Evolutionary conservation across 768 basidiomycete species (phyloP), one percentile per base, ranked within the genome.

Genomic region (Boletus reticulatus): DNA sequence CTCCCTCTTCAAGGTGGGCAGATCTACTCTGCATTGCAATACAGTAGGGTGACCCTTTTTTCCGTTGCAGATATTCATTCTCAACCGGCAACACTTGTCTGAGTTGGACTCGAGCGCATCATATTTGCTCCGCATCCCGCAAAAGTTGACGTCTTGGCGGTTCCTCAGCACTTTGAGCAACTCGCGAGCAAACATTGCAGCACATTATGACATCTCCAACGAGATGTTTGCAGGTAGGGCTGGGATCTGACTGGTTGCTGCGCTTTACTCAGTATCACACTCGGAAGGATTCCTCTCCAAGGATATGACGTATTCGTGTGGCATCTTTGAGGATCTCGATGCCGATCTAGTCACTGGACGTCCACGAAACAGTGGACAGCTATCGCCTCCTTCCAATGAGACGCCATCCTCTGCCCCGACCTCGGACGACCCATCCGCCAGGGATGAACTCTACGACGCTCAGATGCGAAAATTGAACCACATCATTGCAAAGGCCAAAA

Each of bases 231-330:
- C 39, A 37, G 31, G 53, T 48, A n/a, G 4, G 47, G 20, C 13
- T 42, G 6, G 6, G 20, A 27, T n/a, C 16, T 36, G 14, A 6
- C 19, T 36, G 32, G 0, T 36, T 10, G 14, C 32, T 22, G 16
- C 6, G 6, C 14, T 46, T 32, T 12, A 24, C 38, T 42, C 13
- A 39, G 11, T 10, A 6, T 52, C 34, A 42, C 8, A 17, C n/a
- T 9, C 17, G 8, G 13, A 52, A 52, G 14, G 34, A 12, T 37
- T 52, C 17, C 22, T 44, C 22, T 43, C 50, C 14, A 10, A 42
- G 50, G 41, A 51, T 10, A 48, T 43, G 41, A 48, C 32, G 9
- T 54, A 48, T 43, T 48, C 47, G 5, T 37, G 53, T 32, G 53
- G 46, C n/a, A 24, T 43, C 12, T 54, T 43, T 19, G 41, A 48